Evolutionary conservation across 1,139 yeast species (phyloP).

Genomic region (Debaryomycetaceae sp.): DNA sequence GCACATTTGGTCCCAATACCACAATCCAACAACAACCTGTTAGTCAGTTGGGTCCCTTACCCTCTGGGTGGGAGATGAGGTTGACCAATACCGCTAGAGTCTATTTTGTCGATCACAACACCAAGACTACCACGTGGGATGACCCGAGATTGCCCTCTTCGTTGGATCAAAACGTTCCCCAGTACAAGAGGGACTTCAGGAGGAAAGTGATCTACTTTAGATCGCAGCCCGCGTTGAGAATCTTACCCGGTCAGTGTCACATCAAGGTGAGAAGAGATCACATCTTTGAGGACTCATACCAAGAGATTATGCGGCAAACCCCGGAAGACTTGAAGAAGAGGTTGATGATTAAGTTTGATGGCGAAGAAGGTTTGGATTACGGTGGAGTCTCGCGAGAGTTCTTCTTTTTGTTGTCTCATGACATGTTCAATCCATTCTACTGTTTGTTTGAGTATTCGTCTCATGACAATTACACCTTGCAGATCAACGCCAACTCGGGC

Average conservation of each 20-base stretch:
- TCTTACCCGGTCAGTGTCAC: conserved; percentile 97
- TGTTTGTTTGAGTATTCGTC: conserved; percentile 96
- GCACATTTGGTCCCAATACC: conserved; percentile 85
- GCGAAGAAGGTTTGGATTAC: conserved; percentile 98
- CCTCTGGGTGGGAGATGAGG: conserved; percentile 99
- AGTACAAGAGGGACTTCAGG: conserved; percentile 97
- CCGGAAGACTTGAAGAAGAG: conserved; percentile 97
- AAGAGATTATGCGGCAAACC: conserved; percentile 97
- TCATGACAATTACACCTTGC: conserved; percentile 95
- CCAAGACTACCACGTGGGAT: conserved; percentile 99
- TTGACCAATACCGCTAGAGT: conserved; percentile 97
- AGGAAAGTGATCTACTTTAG: conserved; percentile 96
- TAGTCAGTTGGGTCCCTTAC: conserved; percentile 96
- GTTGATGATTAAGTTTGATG: conserved; percentile 96
- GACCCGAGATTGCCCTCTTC: conserved; percentile 98
- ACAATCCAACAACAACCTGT: conserved; percentile 98
- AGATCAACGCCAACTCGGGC: conserved; percentile 96
- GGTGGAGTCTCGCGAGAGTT: conserved; percentile 99
- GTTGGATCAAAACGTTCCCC: conserved; percentile 96
- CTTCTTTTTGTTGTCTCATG: conserved; percentile 92
- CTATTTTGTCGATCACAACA: conserved; percentile 96
- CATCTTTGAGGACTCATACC: conserved; percentile 95
- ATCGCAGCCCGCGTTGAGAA: conserved; percentile 96
- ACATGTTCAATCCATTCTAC: conserved; percentile 97
- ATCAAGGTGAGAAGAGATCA: conserved; percentile 96